phyloP scores from a whole-genome alignment of 192 early-diverging fungal genomes.

The Dissophora ornata region DNA sequence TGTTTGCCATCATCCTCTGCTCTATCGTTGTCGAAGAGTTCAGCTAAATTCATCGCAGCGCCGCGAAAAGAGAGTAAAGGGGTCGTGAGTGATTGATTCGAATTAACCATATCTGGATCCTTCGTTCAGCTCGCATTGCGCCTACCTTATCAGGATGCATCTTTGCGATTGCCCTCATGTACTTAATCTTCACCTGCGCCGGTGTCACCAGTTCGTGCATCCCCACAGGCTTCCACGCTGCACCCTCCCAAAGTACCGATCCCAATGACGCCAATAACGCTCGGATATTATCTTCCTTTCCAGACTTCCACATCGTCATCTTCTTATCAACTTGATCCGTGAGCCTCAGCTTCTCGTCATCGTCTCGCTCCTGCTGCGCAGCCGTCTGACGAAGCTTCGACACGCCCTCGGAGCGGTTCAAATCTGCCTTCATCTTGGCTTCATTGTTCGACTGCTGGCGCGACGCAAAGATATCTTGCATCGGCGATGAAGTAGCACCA shows the following conservation, averaged over 20 bases:
- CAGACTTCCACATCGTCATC: constrained; percentile 80
- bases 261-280: constrained; percentile 87
- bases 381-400: constrained; percentile 80
- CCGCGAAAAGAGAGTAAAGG: too few relatives aligned
- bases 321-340: constrained; percentile 83
- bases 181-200: constrained; percentile 88
- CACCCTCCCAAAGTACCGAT: constrained; percentile 81
- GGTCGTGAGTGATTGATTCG: too few relatives aligned
- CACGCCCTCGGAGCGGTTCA: constrained; percentile 61
- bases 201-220: constrained; percentile 90
- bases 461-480: constrained; percentile 40
- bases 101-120: too few relatives aligned
- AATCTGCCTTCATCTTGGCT: constrained; percentile 22
- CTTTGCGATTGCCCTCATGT: constrained; percentile 92
- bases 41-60: too few relatives aligned
- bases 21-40: constrained; percentile 73
- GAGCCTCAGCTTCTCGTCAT: constrained; percentile 77
- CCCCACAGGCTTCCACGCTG: constrained; percentile 77
- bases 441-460: constrained; percentile 23
- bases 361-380: constrained; percentile 75
- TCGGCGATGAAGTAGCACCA: constrained; percentile 16
- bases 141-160: constrained; percentile 97
- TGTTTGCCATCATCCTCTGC: constrained; percentile 86
- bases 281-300: constrained; percentile 92
- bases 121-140: too few relatives aligned